Conservation (phyloP, 371 early-diverging fungal species). For the Saksenaea oblongispora region DNA sequence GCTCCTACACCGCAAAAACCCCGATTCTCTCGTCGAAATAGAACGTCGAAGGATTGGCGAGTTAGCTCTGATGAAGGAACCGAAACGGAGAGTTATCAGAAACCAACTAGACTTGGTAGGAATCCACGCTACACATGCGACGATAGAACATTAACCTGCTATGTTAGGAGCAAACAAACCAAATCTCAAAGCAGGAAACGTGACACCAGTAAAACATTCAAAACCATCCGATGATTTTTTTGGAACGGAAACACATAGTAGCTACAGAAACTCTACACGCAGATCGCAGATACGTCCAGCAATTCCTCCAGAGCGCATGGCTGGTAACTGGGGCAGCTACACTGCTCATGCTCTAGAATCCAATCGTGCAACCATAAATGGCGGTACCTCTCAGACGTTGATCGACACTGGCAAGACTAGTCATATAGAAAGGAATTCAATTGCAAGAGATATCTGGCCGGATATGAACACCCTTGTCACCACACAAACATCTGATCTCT, state of each 20-base stretch:
- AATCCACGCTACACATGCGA: background rate
- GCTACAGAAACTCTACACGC: background rate
- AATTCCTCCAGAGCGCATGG: background rate
- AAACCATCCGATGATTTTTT: background rate
- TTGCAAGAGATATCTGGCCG: background rate
- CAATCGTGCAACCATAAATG: background rate
- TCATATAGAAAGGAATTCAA: background rate
- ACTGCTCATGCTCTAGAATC: background rate
- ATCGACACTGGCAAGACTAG: background rate
- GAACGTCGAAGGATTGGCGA: background rate
- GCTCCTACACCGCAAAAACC: background rate
- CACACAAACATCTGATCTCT: background rate
- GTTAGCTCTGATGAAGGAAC: background rate
- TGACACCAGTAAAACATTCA: background rate
- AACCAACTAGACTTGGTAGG: background rate
- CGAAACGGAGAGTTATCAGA: background rate
- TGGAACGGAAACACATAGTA: background rate
- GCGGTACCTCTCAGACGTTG: background rate
- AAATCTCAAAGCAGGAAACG: background rate
- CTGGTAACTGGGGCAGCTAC: background rate
- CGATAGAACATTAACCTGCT: background rate
- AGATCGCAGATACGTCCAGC: background rate
- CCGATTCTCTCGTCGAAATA: background rate
- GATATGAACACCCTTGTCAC: background rate
- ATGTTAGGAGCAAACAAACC: background rate